Evolutionary conservation across 192 early-diverging fungal genomes (phyloP).

Genomic region (Gaertneriomyces semiglobifer): DNA sequence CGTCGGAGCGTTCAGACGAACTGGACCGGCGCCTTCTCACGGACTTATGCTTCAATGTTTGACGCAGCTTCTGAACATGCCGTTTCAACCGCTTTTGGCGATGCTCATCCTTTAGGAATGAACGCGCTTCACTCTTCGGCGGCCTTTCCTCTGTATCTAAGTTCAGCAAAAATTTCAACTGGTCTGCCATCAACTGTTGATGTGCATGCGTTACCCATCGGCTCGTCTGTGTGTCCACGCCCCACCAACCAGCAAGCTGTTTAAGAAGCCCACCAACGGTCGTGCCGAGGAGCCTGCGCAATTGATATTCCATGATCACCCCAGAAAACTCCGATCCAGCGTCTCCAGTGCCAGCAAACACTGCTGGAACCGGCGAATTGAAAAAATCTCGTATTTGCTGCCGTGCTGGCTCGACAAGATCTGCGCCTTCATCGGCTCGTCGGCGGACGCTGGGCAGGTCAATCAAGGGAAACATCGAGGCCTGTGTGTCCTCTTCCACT

Average conservation of each 20-base stretch:
- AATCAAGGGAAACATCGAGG: too few species aligned
- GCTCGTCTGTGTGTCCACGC: not conserved
- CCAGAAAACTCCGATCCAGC: conserved; percentile 13
- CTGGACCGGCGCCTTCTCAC: not conserved
- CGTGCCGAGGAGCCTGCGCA: conserved; percentile 14
- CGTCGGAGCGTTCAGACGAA: not conserved
- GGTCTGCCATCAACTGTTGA: too few species aligned
- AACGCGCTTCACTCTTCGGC: not conserved
- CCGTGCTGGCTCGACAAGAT: not conserved
- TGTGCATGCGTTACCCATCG: not conserved
- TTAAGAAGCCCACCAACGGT: not conserved
- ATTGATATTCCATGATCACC: conserved; percentile 24
- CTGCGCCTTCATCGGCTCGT: too few species aligned
- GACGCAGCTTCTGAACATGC: not conserved
- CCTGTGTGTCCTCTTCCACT: too few species aligned
- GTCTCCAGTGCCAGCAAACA: conserved; percentile 22
- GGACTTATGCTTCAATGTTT: not conserved
- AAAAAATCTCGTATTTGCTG: conserved; percentile 25
- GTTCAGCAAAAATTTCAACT: not conserved
- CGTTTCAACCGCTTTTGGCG: not conserved
- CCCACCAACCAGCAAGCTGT: not conserved
- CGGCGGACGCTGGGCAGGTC: too few species aligned
- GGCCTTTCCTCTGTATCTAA: not conserved
- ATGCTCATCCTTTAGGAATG: not conserved
- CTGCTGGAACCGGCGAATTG: conserved; percentile 11